phyloP scores from a whole-genome alignment of 352 stramenopile species.

The Phytophthora boehmeriae region DNA sequence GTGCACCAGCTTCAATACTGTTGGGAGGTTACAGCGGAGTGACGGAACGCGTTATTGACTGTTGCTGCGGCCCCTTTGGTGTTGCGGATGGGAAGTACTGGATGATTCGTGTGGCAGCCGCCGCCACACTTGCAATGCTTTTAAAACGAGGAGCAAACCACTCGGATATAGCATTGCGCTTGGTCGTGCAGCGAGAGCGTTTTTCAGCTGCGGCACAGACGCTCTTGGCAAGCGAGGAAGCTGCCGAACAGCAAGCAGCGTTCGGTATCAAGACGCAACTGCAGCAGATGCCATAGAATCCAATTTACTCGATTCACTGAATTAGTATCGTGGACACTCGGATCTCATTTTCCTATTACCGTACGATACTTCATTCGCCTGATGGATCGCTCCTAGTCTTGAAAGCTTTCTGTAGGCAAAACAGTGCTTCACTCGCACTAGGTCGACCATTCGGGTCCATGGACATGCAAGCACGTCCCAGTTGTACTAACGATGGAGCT shows the following conservation, averaged over 20 bases:
- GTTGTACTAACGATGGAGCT: background rate
- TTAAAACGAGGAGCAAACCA: constrained; percentile 37
- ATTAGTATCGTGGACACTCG: background rate
- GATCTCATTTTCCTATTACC: background rate
- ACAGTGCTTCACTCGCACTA: constrained; percentile 1
- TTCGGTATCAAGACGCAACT: constrained; percentile 54
- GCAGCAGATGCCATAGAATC: constrained; percentile 22
- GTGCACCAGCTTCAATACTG: constrained; percentile 28
- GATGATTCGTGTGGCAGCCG: constrained; percentile 70
- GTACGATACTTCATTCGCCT: background rate
- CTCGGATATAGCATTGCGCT: constrained; percentile 42
- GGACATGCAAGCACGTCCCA: background rate
- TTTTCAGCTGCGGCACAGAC: constrained; percentile 46
- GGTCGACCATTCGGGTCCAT: background rate
- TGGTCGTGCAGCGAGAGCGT: constrained; percentile 59
- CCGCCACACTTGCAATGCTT: constrained; percentile 50
- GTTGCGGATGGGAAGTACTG: constrained; percentile 74
- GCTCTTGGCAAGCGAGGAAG: constrained; percentile 58
- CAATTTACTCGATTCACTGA: too few species aligned
- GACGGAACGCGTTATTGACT: constrained; percentile 43
- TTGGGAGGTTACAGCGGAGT: constrained; percentile 20
- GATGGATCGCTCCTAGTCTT: background rate
- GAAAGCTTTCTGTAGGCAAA: background rate
- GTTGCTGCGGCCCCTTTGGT: constrained; percentile 58
- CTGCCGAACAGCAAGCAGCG: constrained; percentile 65